Percentiles rank a stretch among this genome's conserved stretches.
These are phyloP conservation scores for Polygonum aviculare DNA, from an alignment of 148 eudicot species.

Conservation along the genomic window DNA sequence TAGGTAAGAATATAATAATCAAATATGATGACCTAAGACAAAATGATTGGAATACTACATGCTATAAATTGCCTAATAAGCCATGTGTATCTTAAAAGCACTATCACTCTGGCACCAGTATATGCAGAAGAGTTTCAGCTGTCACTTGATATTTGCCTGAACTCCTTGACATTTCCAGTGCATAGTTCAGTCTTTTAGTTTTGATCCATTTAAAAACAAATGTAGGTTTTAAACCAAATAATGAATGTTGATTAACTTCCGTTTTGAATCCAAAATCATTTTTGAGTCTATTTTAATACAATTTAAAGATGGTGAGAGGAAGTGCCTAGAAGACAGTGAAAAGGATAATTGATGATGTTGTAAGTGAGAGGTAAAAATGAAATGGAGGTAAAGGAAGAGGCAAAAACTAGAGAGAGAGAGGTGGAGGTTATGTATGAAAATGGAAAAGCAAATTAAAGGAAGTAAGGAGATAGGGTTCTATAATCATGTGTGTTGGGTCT, in stretches of 20 bases:
- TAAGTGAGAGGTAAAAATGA: not conserved
- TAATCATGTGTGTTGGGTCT: not conserved
- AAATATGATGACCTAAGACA: not conserved
- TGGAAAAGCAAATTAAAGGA: not conserved
- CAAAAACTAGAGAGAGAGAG: not conserved
- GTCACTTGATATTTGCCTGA: not conserved
- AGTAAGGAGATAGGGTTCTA: not conserved
- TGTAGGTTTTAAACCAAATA: not conserved
- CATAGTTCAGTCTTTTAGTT: not conserved
- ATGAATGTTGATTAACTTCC: not conserved
- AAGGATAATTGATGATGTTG: not conserved
- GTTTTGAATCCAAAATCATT: not conserved
- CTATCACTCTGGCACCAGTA: not conserved
- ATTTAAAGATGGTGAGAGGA: not conserved
- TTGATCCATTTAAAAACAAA: not conserved
- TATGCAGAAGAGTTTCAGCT: not conserved
- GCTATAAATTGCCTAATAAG: not conserved
- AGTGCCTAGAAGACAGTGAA: not conserved
- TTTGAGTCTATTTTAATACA: not conserved
- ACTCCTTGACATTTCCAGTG: not conserved
- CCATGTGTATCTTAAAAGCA: not conserved
- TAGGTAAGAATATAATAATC: not conserved
- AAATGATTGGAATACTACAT: not conserved
- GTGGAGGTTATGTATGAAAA: not conserved
- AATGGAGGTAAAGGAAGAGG: not conserved